Base-by-base conservation (phyloP, 2,329 filamentous ascomycete species). In the Rosellinia necatrix region DNA sequence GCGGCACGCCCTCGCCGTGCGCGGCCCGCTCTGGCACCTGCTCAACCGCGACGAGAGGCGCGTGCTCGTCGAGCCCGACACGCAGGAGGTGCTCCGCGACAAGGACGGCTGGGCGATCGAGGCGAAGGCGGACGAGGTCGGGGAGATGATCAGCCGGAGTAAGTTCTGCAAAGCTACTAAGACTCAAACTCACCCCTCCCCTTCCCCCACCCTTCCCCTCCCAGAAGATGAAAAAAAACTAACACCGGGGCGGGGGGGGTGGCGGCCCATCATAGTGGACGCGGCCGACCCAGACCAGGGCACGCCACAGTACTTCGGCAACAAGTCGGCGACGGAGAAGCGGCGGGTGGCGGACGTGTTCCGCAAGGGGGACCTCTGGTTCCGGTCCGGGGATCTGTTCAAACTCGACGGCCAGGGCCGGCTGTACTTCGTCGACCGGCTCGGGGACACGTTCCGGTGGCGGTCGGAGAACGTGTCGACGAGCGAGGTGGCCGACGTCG, bases 381-480 rank as follows among this genome's bases (percentile, higher is more conserved):
- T 86, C 68, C 78, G 87, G 3, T 83, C 81, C 0, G 88, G 88
- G 6, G 88, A 91, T 68, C 78, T 87, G 0, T 70, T 91, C 51
- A 75, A 82, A 2, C 75, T 81, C 12, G 82, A 86, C 62, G 60
- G 64, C 1, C 84, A 91, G 42, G 87, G 86, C 0, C 75, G 84
- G 3, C 84, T 85, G 77, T 89, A 78, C 70, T 91, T 91, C 70
- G 71, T 86, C 30, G 88, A 91, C 63, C 79, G 74, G 1, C 77
- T 90, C 1, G 88, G 88, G 1, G 88, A 91, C 68, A 91, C 88
- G 0, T 91, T 86, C 72, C 80, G 88, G 30, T 90, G 87, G 87
- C 75, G 72, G 56, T 74, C 73, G 3, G 75, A 78, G 62, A 78
- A 79, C 61, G 74, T 78, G 3, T 76, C 75, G 1, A 77, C 76